A percentile compares a stretch with the other conserved stretches of the same genome.
These are phyloP conservation scores for Amanita fuliginea DNA, from an alignment of 768 basidiomycete species.

Conservation along the genomic window DNA sequence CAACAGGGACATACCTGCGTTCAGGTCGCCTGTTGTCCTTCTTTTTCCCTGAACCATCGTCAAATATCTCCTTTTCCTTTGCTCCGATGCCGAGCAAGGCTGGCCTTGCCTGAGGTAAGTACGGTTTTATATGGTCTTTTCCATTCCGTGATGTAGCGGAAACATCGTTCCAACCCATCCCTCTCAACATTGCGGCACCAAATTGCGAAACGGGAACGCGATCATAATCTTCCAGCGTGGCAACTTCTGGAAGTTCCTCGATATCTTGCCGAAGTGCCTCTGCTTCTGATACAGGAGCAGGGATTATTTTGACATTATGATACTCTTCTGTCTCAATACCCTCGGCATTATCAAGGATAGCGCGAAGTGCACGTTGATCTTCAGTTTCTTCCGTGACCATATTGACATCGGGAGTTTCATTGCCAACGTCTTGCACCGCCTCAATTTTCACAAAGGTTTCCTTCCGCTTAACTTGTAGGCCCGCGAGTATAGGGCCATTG, in stretches of 20 bases:
- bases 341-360: conserved; percentile 51
- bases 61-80: conserved; percentile 68
- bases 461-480: conserved; percentile 45
- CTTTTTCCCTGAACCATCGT: conserved; percentile 55
- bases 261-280: conserved; percentile 85
- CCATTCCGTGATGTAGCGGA: conserved; percentile 57
- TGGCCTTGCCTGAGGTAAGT: conserved; percentile 73
- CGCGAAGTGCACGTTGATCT: conserved; percentile 73
- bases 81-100: conserved; percentile 90
- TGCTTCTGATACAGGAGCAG: conserved; percentile 55
- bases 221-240: conserved; percentile 78
- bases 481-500: conserved; percentile 58
- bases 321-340: conserved; percentile 26
- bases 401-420: conserved; percentile 10
- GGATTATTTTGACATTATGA: conserved; percentile 52
- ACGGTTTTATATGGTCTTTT: conserved; percentile 62
- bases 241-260: conserved; percentile 60
- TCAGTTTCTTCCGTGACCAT: conserved; percentile 43
- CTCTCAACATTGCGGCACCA: conserved; percentile 84
- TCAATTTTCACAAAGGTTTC: conserved; percentile 11
- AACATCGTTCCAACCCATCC: conserved; percentile 95
- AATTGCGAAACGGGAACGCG: conserved; percentile 90
- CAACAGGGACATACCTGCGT: conserved; percentile 73
- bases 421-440: conserved; percentile 18
- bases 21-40: conserved; percentile 38